phyloP scores from a whole-genome alignment of 2,329 filamentous ascomycete genomes.

The Raffaelea arxii region DNA sequence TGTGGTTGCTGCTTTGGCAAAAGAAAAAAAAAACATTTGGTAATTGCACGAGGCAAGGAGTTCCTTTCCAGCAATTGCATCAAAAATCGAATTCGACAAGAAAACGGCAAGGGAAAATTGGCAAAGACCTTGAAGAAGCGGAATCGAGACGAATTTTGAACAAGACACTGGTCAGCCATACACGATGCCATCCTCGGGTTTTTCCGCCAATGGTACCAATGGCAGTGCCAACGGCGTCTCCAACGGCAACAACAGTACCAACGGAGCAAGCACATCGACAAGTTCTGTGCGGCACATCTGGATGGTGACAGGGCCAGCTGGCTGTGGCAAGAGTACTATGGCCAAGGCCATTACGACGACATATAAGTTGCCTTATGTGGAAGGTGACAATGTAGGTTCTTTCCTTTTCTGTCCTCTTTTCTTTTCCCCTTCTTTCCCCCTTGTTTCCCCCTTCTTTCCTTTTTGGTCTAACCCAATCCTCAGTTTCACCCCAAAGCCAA shows the following conservation, averaged over 20 bases:
- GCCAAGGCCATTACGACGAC: conserved; percentile 53
- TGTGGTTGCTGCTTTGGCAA: too few species aligned
- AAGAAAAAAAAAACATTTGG: too few species aligned
- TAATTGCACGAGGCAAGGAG: too few species aligned
- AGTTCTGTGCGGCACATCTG: conserved; percentile 78
- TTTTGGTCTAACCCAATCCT: conserved; percentile 2
- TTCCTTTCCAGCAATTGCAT: too few species aligned
- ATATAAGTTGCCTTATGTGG: conserved; percentile 61
- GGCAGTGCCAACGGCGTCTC: conserved; percentile 12
- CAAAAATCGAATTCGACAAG: too few species aligned
- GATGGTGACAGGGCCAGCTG: conserved; percentile 70
- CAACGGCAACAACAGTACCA: too few species aligned
- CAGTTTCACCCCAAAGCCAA: conserved; percentile 70
- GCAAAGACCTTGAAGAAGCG: too few species aligned
- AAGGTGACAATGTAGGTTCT: conserved; percentile 61
- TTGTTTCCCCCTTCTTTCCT: conserved; percentile 2
- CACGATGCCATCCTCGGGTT: too few species aligned
- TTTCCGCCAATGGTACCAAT: conserved; percentile 1
- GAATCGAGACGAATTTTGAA: too few species aligned
- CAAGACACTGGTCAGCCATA: too few species aligned
- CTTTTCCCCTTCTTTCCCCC: background rate
- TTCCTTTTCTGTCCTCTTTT: conserved; percentile 1
- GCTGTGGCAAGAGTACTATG: conserved; percentile 70
- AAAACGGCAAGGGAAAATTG: too few species aligned
- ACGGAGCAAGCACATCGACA: too few species aligned